phyloP scores from a whole-genome alignment of 2,329 filamentous ascomycete genomes.

The Phialophora expanda region DNA sequence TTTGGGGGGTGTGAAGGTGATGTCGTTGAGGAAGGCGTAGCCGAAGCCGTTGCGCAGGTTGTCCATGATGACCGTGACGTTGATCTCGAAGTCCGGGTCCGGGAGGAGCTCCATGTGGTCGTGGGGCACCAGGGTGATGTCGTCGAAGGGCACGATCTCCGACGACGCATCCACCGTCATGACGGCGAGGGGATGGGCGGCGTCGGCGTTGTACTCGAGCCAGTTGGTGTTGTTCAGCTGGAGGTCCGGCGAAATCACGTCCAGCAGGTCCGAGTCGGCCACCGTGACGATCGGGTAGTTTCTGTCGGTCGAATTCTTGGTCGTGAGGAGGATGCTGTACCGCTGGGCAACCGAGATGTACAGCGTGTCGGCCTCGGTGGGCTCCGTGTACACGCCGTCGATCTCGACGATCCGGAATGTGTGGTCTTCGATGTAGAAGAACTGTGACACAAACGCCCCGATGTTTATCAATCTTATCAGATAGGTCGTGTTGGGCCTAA shows the following conservation, averaged over 20 bases:
- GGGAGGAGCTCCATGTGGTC: slow-evolving; percentile 67
- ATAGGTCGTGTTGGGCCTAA: slow-evolving; percentile 72
- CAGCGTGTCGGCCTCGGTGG: slow-evolving; percentile 62
- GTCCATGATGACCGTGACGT: slow-evolving; percentile 69
- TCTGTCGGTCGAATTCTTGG: slow-evolving; percentile 60
- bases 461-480: slow-evolving; percentile 76
- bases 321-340: slow-evolving; percentile 53
- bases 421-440: slow-evolving; percentile 54
- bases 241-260: slow-evolving; percentile 45
- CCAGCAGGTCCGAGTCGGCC: slow-evolving; percentile 41
- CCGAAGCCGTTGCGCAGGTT: slow-evolving; percentile 67
- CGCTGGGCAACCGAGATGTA: slow-evolving; percentile 70
- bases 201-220: slow-evolving; percentile 69
- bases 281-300: slow-evolving; percentile 68
- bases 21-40: slow-evolving; percentile 71
- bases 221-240: slow-evolving; percentile 56
- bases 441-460: slow-evolving; percentile 67
- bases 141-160: slow-evolving; percentile 72
- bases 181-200: slow-evolving; percentile 39
- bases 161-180: slow-evolving; percentile 26
- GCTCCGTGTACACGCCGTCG: slow-evolving; percentile 46
- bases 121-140: slow-evolving; percentile 71
- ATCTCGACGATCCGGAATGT: slow-evolving; percentile 47
- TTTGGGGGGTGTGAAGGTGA: slow-evolving; percentile 74
- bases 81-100: slow-evolving; percentile 64